phyloP scores from a whole-genome alignment of 495 filamentous ascomycete genomes.

The Sabuloglossum arenarium region DNA sequence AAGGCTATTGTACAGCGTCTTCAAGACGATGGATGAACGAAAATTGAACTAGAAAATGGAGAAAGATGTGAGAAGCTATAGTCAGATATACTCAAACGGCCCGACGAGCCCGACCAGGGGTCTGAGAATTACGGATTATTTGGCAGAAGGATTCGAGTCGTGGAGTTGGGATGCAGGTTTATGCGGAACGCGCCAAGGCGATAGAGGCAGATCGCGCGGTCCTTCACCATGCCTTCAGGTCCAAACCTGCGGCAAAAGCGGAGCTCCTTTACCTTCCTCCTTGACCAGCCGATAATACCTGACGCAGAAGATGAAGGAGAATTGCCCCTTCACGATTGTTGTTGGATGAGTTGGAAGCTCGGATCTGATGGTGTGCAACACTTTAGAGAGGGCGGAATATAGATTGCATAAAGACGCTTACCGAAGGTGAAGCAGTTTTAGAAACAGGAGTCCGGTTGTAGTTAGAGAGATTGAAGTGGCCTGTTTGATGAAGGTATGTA shows the following conservation, averaged over 20 bases:
- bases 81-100: too few relatives aligned
- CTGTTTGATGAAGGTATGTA: too few relatives aligned
- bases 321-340: neutral
- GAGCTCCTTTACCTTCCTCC: neutral
- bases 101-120: too few relatives aligned
- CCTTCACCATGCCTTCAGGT: neutral
- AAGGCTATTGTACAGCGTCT: neutral
- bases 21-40: neutral
- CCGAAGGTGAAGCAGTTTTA: neutral
- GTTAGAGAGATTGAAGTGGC: too few relatives aligned
- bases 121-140: too few relatives aligned
- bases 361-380: neutral
- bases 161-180: too few relatives aligned
- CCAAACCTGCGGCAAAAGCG: neutral
- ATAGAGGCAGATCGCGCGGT: neutral
- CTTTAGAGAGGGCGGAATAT: neutral
- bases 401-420: neutral
- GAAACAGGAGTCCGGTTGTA: neutral
- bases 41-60: neutral
- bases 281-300: neutral
- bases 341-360: neutral
- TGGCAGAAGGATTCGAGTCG: too few relatives aligned
- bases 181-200: neutral
- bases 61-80: too few relatives aligned
- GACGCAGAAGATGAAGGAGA: neutral